Percentiles rank a stretch among this genome's conserved stretches.
These are phyloP conservation scores for Petunia hybrid DNA, from an alignment of 305 asterid genomes.

Conservation along the genomic window DNA sequence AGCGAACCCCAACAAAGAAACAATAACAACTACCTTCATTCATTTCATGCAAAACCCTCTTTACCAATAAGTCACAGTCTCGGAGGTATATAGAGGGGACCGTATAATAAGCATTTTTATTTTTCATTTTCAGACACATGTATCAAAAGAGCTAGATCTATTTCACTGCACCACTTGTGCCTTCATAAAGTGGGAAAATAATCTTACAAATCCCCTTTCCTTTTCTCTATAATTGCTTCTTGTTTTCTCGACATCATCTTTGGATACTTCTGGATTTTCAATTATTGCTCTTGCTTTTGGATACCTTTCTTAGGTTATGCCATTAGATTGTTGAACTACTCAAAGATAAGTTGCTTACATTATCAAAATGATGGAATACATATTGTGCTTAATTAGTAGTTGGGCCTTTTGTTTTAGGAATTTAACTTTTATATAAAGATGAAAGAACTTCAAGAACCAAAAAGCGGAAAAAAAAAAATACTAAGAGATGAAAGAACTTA, in stretches of 20 bases:
- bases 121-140: conserved; percentile 16
- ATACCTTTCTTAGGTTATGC: neutral
- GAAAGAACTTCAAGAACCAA: too few relatives aligned
- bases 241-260: conserved; percentile 34
- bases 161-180: conserved; percentile 46
- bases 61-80: conserved; percentile 45
- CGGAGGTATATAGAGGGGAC: conserved; percentile 46
- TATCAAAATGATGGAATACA: too few relatives aligned
- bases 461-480: too few relatives aligned
- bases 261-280: neutral
- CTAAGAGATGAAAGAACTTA: too few relatives aligned
- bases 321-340: neutral
- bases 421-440: too few relatives aligned
- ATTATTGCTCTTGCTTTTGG: neutral
- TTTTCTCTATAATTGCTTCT: conserved; percentile 30
- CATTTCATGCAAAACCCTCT: conserved; percentile 44
- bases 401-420: too few relatives aligned
- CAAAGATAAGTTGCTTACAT: neutral
- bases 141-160: conserved; percentile 31
- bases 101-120: conserved; percentile 13
- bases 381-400: too few relatives aligned
- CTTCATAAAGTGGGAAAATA: conserved; percentile 40
- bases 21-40: conserved; percentile 40
- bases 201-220: conserved; percentile 33
- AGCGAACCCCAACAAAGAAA: conserved; percentile 30